Base-by-base conservation (phyloP, 306 rosid genomes). In the Oemleria cerasiformis region DNA sequence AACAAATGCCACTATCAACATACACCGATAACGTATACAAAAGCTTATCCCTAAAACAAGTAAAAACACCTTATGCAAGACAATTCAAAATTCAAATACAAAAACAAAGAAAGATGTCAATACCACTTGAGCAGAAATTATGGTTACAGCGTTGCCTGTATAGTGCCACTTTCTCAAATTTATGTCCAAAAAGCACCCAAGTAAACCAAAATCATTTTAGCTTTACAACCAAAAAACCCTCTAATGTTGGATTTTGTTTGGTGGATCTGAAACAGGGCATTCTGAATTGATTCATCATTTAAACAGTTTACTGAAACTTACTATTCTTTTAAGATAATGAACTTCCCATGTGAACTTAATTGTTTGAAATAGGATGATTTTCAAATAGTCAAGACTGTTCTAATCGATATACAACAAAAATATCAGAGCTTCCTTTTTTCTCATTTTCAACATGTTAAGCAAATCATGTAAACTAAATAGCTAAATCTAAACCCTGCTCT, bases 131-230 rank as follows among this genome's bases (percentile, higher is more conserved):
- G 15, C 4, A n/a, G 43, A 57, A 21, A 23, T 9, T 25, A 13
- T 57, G 30, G 19, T 21, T 16, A 55, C 10, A 2, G 2, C 17
- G 45, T 61, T 38, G 25, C 53, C 73, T 40, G 20, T 13, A 53
- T 41, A 38, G 38, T 9, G 8, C 11, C 16, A 2, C 54, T 36
- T 6, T 54, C 47, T n/a, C 36, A 17, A 49, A 17, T 30, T 50
- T 40, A 50, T 36, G 73, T 70, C 64, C 73, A 55, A 56, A 1
- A 13, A 1, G 25, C 73, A 15, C 42, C 73, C 64, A 42, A 3
- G 65, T 15, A 4, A 40, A 55, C 65, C 65, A 56, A 16, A 70
- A 57, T 59, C 65, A 16, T 7, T 55, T 69, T 47, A 70, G 9
- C 14, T 69, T 69, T 47, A 70, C 50, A 21, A 54, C 13, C 42